Conservation (phyloP, 2,329 filamentous ascomycete species). For the Stemphylium beticola region DNA sequence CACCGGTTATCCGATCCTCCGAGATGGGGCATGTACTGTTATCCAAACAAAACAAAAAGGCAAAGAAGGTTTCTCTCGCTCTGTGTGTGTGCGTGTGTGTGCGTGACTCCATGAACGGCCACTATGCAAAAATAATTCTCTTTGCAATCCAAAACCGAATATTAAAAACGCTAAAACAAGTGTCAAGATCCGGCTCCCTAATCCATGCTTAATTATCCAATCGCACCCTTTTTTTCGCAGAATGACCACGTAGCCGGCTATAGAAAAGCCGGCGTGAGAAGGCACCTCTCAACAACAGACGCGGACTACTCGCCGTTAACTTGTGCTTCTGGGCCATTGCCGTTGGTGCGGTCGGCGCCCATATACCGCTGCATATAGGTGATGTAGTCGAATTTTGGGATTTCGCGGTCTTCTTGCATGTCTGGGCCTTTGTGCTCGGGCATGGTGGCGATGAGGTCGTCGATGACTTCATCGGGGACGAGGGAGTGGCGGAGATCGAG, state of each 20-base stretch:
- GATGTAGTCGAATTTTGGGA: slow-evolving; percentile 94
- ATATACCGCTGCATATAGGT: slow-evolving; percentile 86
- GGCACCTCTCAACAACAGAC: slow-evolving; percentile 12
- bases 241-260: background rate
- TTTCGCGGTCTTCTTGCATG: slow-evolving; percentile 79
- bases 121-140: slow-evolving; percentile 7
- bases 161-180: slow-evolving; percentile 1
- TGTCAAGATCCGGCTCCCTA: background rate
- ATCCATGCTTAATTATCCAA: slow-evolving; percentile 3
- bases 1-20: too few relatives aligned
- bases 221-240: background rate
- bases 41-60: too few relatives aligned
- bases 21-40: too few relatives aligned
- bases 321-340: slow-evolving; percentile 27
- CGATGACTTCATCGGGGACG: slow-evolving; percentile 96
- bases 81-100: too few relatives aligned
- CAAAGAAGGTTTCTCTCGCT: too few relatives aligned
- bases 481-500: slow-evolving; percentile 94
- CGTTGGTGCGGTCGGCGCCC: slow-evolving; percentile 34
- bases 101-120: slow-evolving; percentile 5
- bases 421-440: slow-evolving; percentile 84
- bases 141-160: background rate
- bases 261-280: slow-evolving; percentile 27
- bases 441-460: slow-evolving; percentile 87
- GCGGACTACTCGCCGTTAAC: slow-evolving; percentile 32